phyloP scores from a whole-genome alignment of 768 basidiomycete species.

The Boletus insuetus region DNA sequence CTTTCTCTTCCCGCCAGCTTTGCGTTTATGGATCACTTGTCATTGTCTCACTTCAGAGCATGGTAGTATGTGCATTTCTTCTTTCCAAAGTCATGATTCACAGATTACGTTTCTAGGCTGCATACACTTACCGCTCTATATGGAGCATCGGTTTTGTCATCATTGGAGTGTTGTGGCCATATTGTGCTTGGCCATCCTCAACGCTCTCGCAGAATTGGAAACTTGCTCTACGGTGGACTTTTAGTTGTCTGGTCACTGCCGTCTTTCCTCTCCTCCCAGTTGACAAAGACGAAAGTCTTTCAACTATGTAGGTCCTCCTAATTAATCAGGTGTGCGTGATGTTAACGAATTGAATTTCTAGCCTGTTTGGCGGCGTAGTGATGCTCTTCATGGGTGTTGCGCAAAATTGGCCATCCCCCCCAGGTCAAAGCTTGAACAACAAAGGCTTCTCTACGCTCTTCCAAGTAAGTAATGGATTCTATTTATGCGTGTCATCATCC shows the following conservation, averaged over 20 bases:
- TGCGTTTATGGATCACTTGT: slow-evolving; percentile 33
- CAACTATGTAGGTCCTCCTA: slow-evolving; percentile 51
- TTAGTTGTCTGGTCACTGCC: slow-evolving; percentile 50
- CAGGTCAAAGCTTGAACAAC: background rate
- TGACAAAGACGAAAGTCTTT: slow-evolving; percentile 63
- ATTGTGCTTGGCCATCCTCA: slow-evolving; percentile 44
- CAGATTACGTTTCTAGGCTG: slow-evolving; percentile 41
- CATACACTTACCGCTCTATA: slow-evolving; percentile 66
- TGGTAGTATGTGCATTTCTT: slow-evolving; percentile 58
- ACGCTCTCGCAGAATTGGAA: slow-evolving; percentile 25
- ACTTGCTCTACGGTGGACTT: slow-evolving; percentile 42
- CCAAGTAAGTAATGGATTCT: slow-evolving; percentile 19
- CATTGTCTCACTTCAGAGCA: slow-evolving; percentile 51
- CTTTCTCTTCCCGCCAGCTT: slow-evolving; percentile 22
- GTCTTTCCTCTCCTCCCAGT: slow-evolving; percentile 73
- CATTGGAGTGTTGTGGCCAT: slow-evolving; percentile 67
- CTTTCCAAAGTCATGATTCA: background rate
- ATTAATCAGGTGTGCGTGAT: background rate
- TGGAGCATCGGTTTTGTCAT: slow-evolving; percentile 67
- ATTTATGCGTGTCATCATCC: background rate
- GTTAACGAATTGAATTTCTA: slow-evolving; percentile 23
- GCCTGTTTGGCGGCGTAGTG: slow-evolving; percentile 45
- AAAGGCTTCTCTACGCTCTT: slow-evolving; percentile 8
- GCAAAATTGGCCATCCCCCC: slow-evolving; percentile 9
- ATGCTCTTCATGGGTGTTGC: slow-evolving; percentile 40